These are phyloP conservation scores for Malassezia caprae DNA, from an alignment of 1,284 basidiomycete genomes.

Conservation along the genomic window DNA sequence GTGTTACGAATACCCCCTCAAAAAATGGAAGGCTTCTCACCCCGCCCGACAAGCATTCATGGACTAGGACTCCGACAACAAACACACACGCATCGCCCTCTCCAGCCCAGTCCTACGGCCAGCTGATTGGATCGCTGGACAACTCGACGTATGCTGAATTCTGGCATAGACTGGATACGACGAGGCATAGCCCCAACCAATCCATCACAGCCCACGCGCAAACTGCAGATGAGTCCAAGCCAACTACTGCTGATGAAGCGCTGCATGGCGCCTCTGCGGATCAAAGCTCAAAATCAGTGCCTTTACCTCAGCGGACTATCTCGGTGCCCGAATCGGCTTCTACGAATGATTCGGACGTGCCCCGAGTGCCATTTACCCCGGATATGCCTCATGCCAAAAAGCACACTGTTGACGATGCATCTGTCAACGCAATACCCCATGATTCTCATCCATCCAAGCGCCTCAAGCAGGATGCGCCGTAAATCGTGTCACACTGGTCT, in stretches of 20 bases:
- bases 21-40: slow-evolving; percentile 9
- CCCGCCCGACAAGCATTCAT: slow-evolving; percentile 5
- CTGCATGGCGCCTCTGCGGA: too few relatives aligned
- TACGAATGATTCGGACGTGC: neutral
- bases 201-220: neutral
- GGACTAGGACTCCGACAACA: neutral
- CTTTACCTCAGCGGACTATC: neutral
- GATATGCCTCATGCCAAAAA: neutral
- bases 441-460: neutral
- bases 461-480: neutral
- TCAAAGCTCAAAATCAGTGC: neutral
- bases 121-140: neutral
- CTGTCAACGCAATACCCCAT: neutral
- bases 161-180: slow-evolving; percentile 24
- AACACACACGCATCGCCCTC: slow-evolving; percentile 8
- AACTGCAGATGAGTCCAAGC: neutral
- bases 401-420: neutral
- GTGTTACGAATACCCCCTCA: slow-evolving; percentile 18
- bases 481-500: neutral
- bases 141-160: slow-evolving; percentile 27
- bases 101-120: slow-evolving; percentile 5
- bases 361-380: neutral
- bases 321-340: neutral
- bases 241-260: neutral
- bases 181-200: neutral